Conservation (phyloP, 148 eudicot genomes). For the Silene latifolia region DNA sequence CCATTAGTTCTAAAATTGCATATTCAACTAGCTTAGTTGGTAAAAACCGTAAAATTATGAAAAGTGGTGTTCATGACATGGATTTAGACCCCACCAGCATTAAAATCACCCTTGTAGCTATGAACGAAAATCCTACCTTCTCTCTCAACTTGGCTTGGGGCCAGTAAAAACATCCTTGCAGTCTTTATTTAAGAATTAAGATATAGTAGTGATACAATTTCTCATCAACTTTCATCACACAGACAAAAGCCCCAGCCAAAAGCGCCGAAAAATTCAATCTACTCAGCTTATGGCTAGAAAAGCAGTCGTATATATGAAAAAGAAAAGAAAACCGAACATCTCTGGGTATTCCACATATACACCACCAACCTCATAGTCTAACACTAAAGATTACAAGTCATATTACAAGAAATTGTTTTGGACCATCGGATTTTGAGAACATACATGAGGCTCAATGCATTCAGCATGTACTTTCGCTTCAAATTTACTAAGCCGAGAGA, state of each 20-base stretch:
- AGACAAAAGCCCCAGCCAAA: conserved; percentile 2
- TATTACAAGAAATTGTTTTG: conserved; percentile 15
- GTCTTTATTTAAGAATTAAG: background rate
- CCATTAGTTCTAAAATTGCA: too few relatives aligned
- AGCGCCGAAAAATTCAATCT: conserved; percentile 5
- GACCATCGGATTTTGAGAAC: background rate
- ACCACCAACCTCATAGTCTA: conserved; percentile 23
- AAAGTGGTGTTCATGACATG: too few relatives aligned
- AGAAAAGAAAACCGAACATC: background rate
- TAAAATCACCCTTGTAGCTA: too few relatives aligned
- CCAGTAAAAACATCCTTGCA: too few relatives aligned
- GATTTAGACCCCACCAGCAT: too few relatives aligned
- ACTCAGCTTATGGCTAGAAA: conserved; percentile 3
- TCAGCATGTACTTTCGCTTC: background rate
- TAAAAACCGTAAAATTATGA: too few relatives aligned
- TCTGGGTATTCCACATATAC: conserved; percentile 22
- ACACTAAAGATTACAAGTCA: conserved; percentile 12
- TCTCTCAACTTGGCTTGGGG: too few relatives aligned
- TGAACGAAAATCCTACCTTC: too few relatives aligned
- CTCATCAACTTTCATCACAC: background rate
- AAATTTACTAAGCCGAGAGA: background rate
- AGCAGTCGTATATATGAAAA: conserved; percentile 5
- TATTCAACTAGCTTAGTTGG: too few relatives aligned
- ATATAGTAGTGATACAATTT: conserved; percentile 1
- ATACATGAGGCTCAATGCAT: background rate